Percentiles rank a stretch among this genome's conserved stretches.
phyloP scores from a whole-genome alignment of 2,329 filamentous ascomycete species.

The Chalaropsis ovoidea region DNA sequence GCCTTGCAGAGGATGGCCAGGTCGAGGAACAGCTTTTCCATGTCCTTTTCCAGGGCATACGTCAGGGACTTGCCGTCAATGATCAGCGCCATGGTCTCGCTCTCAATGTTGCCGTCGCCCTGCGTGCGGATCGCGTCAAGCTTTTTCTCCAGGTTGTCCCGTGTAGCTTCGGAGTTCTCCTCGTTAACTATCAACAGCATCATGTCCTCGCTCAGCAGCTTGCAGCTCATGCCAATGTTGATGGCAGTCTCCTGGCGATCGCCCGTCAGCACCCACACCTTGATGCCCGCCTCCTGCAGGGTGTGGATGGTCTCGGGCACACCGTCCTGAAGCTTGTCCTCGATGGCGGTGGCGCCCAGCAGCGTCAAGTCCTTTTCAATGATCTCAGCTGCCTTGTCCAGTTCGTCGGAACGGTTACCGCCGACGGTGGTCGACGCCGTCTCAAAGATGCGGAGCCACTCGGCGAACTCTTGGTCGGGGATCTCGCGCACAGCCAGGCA shows the following conservation, averaged over 20 bases:
- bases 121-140: slow-evolving; percentile 81
- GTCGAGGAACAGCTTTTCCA: slow-evolving; percentile 89
- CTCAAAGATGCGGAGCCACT: slow-evolving; percentile 82
- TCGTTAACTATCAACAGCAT: slow-evolving; percentile 94
- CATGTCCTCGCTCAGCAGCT: slow-evolving; percentile 97
- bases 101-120: slow-evolving; percentile 62
- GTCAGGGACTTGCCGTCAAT: slow-evolving; percentile 96
- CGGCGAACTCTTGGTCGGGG: slow-evolving; percentile 74
- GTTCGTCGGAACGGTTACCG: slow-evolving; percentile 83
- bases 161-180: slow-evolving; percentile 64
- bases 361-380: slow-evolving; percentile 88
- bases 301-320: slow-evolving; percentile 98
- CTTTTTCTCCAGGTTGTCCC: slow-evolving; percentile 88
- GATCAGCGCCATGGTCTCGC: slow-evolving; percentile 78
- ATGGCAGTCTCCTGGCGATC: slow-evolving; percentile 98
- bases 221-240: slow-evolving; percentile 99
- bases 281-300: slow-evolving; percentile 91
- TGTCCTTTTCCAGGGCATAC: slow-evolving; percentile 80
- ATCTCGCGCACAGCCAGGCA: slow-evolving; percentile 92
- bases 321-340: slow-evolving; percentile 92
- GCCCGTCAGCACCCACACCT: slow-evolving; percentile 95
- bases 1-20: slow-evolving; percentile 94
- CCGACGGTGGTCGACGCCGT: slow-evolving; percentile 80
- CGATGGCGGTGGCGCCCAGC: slow-evolving; percentile 90
- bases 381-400: slow-evolving; percentile 93